phyloP scores from a whole-genome alignment of 1,284 basidiomycete species.

The Ceratobasidium sp. region DNA sequence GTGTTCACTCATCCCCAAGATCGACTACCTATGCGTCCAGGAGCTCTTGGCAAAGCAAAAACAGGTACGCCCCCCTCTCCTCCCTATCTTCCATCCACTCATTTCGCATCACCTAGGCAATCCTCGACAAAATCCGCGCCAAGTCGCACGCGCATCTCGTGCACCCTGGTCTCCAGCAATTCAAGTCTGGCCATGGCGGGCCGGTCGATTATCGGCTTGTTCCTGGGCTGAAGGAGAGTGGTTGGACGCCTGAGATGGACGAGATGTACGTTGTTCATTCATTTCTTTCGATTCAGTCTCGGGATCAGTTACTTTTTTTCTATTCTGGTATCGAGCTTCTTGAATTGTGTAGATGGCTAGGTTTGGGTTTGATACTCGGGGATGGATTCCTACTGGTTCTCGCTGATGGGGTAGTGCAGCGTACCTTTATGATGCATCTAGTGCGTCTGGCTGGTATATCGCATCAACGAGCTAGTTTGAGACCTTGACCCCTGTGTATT shows the following conservation, averaged over 20 bases:
- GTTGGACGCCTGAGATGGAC: conserved; percentile 91
- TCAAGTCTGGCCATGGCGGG: conserved; percentile 65
- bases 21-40: conserved; percentile 88
- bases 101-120: conserved; percentile 60
- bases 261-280: conserved; percentile 66
- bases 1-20: conserved; percentile 91
- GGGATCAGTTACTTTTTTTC: neutral
- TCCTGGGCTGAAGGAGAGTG: conserved; percentile 88
- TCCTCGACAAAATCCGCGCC: conserved; percentile 88
- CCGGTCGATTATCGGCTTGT: conserved; percentile 75
- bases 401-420: too few species aligned
- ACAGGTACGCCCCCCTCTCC: conserved; percentile 60
- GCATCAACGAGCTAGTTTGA: too few species aligned
- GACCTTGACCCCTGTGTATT: too few species aligned
- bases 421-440: too few species aligned
- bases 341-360: too few species aligned
- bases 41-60: conserved; percentile 85
- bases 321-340: too few species aligned
- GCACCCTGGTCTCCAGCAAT: conserved; percentile 83
- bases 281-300: neutral
- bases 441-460: too few species aligned
- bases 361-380: neutral
- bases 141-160: conserved; percentile 89
- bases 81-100: conserved; percentile 3
- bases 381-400: too few species aligned